Evolutionary conservation across 208 protist species (phyloP), one percentile per base, ranked within the genome.

Genomic region (Acanthamoeba culbertsoni): DNA sequence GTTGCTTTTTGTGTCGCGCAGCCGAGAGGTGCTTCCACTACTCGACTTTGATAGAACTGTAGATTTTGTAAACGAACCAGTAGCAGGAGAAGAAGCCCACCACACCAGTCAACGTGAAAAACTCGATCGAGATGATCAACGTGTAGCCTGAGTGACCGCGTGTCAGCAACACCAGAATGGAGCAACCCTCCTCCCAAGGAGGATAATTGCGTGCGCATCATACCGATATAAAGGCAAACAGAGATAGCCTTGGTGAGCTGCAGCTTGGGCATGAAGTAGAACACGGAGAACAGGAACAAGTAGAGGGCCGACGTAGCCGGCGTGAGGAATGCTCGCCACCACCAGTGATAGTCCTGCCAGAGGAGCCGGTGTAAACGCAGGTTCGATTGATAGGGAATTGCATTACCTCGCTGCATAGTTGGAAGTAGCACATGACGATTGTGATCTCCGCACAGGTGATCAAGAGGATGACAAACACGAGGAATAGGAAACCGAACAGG

Each of bases 341-440:
- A 99, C 99, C 99, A 99, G 68, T 98, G 97, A 95, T 99, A 99
- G 94, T 99, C 98, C 93, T 88, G 94, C 99, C 33, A 79, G 26
- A 79, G 26, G 14, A 79, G 20, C 16, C 14, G 26, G 26, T 23
- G 14, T 12, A n/a, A 46, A 31, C 68, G 26, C 68, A 46, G 16
- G 68, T n/a, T 46, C 31, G 26, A 46, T 20, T 23, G 26, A 46
- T 14, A 79, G 26, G 37, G 26, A 46, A 33, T 14, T 12, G 37
- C 12, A 28, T 33, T 79, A 79, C 68, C 68, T 88, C 77, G 28
- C 23, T 63, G 94, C 98, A 99, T 7, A 99, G 97, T 48, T 99
- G 96, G 96, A 99, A 99, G 96, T 99, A 99, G 75, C 98, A 96
- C 94, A 99, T 98, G 23, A 99, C 98, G 57, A 99, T 98, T 33